Evolutionary conservation across 257 asterid genomes (phyloP).

Genomic region (Gentiana dahurica): DNA sequence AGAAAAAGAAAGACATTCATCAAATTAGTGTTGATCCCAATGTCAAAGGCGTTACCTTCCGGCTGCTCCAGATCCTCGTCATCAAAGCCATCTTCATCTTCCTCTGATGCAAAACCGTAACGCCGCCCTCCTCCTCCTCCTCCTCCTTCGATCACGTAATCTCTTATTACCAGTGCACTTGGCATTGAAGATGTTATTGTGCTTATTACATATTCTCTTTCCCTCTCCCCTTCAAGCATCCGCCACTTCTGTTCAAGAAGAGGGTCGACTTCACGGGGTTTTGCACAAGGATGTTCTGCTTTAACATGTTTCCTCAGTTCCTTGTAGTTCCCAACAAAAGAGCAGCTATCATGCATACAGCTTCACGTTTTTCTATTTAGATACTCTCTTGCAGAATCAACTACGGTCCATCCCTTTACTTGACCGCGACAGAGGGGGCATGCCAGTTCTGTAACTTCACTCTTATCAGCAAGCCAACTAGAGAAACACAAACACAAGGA

Average conservation of each 20-base stretch:
- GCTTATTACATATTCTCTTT: conserved; percentile 87
- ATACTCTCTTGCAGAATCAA: conserved; percentile 68
- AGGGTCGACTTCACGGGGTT: conserved; percentile 91
- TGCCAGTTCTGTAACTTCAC: conserved; percentile 56
- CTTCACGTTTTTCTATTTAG: conserved; percentile 58
- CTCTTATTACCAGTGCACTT: conserved; percentile 85
- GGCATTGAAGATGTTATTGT: conserved; percentile 89
- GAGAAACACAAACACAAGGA: too few relatives aligned
- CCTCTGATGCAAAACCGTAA: conserved; percentile 42
- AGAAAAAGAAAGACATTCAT: conserved; percentile 66
- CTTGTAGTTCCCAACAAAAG: conserved; percentile 64
- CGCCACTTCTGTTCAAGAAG: conserved; percentile 75
- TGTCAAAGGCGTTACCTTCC: conserved; percentile 18
- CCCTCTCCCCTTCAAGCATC: conserved; percentile 73
- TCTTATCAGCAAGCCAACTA: conserved; percentile 27
- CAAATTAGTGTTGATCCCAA: conserved; percentile 41
- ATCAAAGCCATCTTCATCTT: conserved; percentile 41
- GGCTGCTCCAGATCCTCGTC: conserved; percentile 22
- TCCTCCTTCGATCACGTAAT: conserved; percentile 80
- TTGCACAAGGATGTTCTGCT: conserved; percentile 78
- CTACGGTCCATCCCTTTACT: conserved; percentile 97
- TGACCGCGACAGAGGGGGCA: conserved; percentile 99
- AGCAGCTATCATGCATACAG: conserved; percentile 82
- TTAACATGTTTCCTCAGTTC: conserved; percentile 76
- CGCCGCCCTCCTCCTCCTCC: conserved; percentile 3